Conservation (phyloP, 1,284 basidiomycete species). For the Melampsora larici-populina region DNA sequence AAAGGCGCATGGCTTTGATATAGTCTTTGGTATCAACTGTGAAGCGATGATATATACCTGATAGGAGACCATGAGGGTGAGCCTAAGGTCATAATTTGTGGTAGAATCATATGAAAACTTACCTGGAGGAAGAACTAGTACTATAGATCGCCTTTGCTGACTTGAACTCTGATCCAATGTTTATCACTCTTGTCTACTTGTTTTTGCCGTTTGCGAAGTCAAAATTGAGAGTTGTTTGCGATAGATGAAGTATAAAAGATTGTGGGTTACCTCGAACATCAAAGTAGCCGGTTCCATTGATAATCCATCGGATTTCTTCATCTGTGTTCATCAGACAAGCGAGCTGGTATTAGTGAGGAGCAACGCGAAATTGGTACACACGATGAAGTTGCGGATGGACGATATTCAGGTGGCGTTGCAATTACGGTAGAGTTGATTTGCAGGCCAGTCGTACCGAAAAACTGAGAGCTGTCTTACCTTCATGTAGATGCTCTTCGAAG, state of each 20-base stretch:
- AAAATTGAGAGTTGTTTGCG: neutral
- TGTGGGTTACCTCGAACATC: conserved; percentile 66
- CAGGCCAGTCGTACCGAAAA: no score
- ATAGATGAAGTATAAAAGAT: neutral
- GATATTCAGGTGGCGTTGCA: no score
- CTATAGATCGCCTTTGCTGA: conserved; percentile 69
- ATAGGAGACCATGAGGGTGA: neutral
- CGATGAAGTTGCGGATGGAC: no score
- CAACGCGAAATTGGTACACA: no score
- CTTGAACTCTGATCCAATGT: conserved; percentile 69
- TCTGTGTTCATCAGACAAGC: conserved; percentile 55
- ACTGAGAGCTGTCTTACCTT: conserved; percentile 56
- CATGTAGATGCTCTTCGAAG: conserved; percentile 74
- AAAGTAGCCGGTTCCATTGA: conserved; percentile 77
- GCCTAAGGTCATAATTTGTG: neutral
- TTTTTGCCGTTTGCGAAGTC: conserved; percentile 43
- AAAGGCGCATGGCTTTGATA: conserved; percentile 71
- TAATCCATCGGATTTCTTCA: conserved; percentile 82
- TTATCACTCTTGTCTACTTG: conserved; percentile 59
- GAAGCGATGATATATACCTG: conserved; percentile 75
- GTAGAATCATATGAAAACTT: conserved; percentile 34
- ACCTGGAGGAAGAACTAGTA: conserved; percentile 70
- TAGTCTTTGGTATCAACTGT: conserved; percentile 68
- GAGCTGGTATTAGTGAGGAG: no score
- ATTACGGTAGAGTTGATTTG: no score